Evolutionary conservation across 805 yeast species (phyloP), one percentile per base, ranked within the genome.

Genomic region (Candida alai): DNA sequence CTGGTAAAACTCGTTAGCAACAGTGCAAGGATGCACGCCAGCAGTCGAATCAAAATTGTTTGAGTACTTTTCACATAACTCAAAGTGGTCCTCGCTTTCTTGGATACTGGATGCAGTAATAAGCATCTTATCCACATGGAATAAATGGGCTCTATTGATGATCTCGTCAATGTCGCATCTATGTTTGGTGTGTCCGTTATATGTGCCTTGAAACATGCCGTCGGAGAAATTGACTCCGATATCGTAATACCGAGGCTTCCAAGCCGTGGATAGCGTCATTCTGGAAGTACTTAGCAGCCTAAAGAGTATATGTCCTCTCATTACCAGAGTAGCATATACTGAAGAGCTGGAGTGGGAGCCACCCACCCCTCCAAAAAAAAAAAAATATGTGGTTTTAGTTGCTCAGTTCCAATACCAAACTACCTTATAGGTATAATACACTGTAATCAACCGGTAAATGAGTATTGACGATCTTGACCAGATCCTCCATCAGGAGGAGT

Each of bases 21-120:
- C 95, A 12, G 82, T 68, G 58, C 98, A 90, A 0, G 99, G 99
- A 62, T 93, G 99, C 2, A 90, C 94, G 9, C 99, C 98, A 2
- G 80, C 89, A 0, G 98, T 93, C 16, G 84, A 76, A 40, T 62
- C 73, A 43, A 57, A 59, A 11, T 42, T 48, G 7, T 49, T 51
- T 4, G 62, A 60, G 36, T 60, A 56, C 32, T 55, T 40, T 3
- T 51, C 42, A 24, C 84, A 78, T 19, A 89, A 50, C 11, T 68
- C 70, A 12, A 84, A 55, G 6, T 88, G 83, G n/a, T 66, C 62
- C 22, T 54, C 48, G 14, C 89, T 77, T 47, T 90, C 96, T 2
- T 56, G 50, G 5, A 87, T 62, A 2, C 83, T 76, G 0, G 95
- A 80, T 0, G 97, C 97, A 0, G 97, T 93, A 10, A 93, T 70